A percentile compares a stretch with the other conserved stretches of the same genome.
phyloP scores from a whole-genome alignment of 1,284 basidiomycete species.

The Microbotryum scabiosae region DNA sequence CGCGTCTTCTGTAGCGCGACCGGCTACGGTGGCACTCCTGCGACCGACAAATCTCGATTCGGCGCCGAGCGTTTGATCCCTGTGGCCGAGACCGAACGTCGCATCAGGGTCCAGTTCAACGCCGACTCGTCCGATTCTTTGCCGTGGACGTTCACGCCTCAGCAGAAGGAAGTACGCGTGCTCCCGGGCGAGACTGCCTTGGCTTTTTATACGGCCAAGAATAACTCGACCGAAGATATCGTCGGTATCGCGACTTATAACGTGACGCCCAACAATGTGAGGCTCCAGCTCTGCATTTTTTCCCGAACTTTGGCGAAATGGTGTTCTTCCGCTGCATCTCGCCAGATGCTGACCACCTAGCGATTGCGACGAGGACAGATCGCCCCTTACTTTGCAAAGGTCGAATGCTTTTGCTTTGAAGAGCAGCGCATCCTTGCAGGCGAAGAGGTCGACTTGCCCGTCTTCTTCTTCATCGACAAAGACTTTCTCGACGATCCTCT shows the following conservation, averaged over 20 bases:
- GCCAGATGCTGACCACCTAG: neutral
- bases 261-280: constrained; percentile 79
- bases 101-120: constrained; percentile 90
- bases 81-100: constrained; percentile 47
- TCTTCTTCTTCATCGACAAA: constrained; percentile 97
- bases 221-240: constrained; percentile 73
- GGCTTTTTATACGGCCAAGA: constrained; percentile 94
- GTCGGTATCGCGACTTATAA: constrained; percentile 99
- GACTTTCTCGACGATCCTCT: constrained; percentile 78
- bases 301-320: neutral
- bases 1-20: constrained; percentile 97
- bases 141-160: constrained; percentile 87
- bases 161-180: constrained; percentile 82
- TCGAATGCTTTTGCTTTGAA: constrained; percentile 99
- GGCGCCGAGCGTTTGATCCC: constrained; percentile 73
- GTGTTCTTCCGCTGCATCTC: neutral
- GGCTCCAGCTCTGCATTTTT: constrained; percentile 34
- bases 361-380: constrained; percentile 49
- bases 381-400: constrained; percentile 97
- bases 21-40: constrained; percentile 90
- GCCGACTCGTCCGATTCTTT: constrained; percentile 80
- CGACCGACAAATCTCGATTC: constrained; percentile 72
- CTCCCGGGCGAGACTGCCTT: constrained; percentile 92
- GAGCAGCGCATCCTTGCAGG: constrained; percentile 91
- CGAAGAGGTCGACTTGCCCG: constrained; percentile 96